Base-by-base conservation (phyloP, 2,329 filamentous ascomycete species). In the Colletotrichum tabaci region DNA sequence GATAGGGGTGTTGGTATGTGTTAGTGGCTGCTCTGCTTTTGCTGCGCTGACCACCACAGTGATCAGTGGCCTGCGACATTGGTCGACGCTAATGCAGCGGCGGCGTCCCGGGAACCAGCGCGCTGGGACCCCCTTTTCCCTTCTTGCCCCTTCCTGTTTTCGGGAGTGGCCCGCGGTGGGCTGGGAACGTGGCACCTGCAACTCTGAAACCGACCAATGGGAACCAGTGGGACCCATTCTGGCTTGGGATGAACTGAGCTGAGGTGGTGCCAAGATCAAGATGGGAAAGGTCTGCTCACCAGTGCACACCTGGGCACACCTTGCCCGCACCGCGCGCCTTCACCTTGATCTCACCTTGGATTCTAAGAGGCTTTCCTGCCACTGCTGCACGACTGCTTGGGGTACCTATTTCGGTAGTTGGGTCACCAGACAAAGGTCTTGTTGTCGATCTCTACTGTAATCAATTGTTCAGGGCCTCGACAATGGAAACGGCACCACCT, bases 31-130 rank as follows among this genome's bases (percentile, higher is more conserved):
- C 13, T 44, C n/a, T 38, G 18, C 35, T 4, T 30, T 35, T 8
- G 53, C 3, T 9, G 52, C 18, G 26, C 16, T n/a, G 15, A 16
- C 50, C 35, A 26, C 49, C 8, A 13, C 53, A 12, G 38, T 4
- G 26, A 26, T 1, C 26, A 26, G 26, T 26, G 26, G 53, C 35
- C 15, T 16, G 4, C 12, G 16, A n/a, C 15, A 23, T 53, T n/a
- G 4, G 3, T 18, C 26, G 23, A 57, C 64, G 66, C 69, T 72
- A 72, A 72, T 72, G 69, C 69, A 61, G 42, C 66, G 55, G 60
- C 67, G 67, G 63, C 67, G 58, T 63, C 66, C 69, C 69, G 66
- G 69, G 69, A 70, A 72, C 69, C 69, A 72, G 63, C 60, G 61
- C 69, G 69, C 60, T 65, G 69, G 69, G 69, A 70, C 68, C 68